Percentiles rank a stretch among this genome's conserved stretches.
Evolutionary conservation across 2,329 filamentous ascomycete genomes (phyloP).

Genomic region (Pseudogymnoascus destructans): DNA sequence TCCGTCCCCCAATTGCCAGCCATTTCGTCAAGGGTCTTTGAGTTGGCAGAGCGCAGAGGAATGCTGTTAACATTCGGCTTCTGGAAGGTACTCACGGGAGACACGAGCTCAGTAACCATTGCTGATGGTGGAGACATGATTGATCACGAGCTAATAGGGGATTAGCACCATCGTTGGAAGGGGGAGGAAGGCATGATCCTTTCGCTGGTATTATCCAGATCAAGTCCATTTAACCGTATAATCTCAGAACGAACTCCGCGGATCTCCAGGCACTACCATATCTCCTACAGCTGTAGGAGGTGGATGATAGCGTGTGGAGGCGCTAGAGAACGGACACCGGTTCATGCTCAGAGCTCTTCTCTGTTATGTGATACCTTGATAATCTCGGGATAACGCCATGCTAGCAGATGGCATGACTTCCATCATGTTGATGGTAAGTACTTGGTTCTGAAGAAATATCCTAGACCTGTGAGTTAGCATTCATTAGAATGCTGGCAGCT

Average conservation of each 20-base stretch:
- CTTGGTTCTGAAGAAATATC: conserved; percentile 13
- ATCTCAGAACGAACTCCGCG: conserved; percentile 53
- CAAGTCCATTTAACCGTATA: conserved; percentile 82
- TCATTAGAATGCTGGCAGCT: neutral
- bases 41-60: conserved; percentile 29
- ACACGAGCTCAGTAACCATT: conserved; percentile 36
- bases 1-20: conserved; percentile 58
- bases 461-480: conserved; percentile 2
- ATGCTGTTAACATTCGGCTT: conserved; percentile 38
- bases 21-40: conserved; percentile 43
- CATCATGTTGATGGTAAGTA: conserved; percentile 17
- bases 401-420: conserved; percentile 23
- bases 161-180: conserved; percentile 29
- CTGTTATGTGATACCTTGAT: conserved; percentile 27
- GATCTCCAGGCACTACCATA: conserved; percentile 17
- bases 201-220: conserved; percentile 99
- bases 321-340: conserved; percentile 44
- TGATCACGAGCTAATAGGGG: conserved; percentile 29
- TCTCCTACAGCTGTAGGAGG: conserved; percentile 21
- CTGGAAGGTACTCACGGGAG: conserved; percentile 27
- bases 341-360: conserved; percentile 44
- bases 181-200: conserved; percentile 77
- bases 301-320: conserved; percentile 23
- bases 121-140: conserved; percentile 72
- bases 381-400: conserved; percentile 24